A percentile compares a stretch with the other conserved stretches of the same genome.
Conservation (phyloP, 2,329 filamentous ascomycete genomes). For the Chaetomiaceae sp. region DNA sequence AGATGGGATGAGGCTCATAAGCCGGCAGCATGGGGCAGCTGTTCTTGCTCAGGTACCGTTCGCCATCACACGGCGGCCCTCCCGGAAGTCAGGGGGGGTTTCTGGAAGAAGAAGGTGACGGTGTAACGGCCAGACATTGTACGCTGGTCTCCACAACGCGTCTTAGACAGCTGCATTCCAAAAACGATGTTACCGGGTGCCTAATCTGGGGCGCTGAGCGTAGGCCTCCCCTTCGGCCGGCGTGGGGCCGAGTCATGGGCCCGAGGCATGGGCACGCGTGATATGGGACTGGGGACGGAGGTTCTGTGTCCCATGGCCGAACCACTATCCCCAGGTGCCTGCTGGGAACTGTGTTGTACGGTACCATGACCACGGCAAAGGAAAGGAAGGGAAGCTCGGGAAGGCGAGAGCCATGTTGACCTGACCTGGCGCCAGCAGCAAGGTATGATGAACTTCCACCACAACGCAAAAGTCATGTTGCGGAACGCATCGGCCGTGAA, state of each 20-base stretch:
- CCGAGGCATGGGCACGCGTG: too few relatives aligned
- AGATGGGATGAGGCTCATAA: slow-evolving; percentile 3
- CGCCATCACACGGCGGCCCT: not conserved
- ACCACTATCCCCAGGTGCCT: too few relatives aligned
- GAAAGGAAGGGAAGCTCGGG: too few relatives aligned
- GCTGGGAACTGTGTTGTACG: too few relatives aligned
- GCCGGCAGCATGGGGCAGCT: not conserved
- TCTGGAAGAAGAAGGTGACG: slow-evolving; percentile 2
- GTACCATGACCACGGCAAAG: too few relatives aligned
- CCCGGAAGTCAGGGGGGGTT: not conserved
- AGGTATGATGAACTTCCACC: too few relatives aligned
- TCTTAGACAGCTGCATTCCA: not conserved
- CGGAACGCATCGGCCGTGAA: too few relatives aligned
- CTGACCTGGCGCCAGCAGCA: too few relatives aligned
- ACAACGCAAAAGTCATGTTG: too few relatives aligned
- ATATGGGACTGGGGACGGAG: too few relatives aligned
- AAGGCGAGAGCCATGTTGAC: too few relatives aligned
- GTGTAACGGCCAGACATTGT: not conserved
- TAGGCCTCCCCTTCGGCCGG: not conserved
- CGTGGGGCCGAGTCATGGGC: slow-evolving; percentile 1
- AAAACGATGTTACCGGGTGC: not conserved
- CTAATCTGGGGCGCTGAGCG: not conserved
- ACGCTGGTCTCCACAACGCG: not conserved
- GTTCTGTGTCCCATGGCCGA: too few relatives aligned
- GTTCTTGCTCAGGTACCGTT: not conserved